phyloP scores from a whole-genome alignment of 345 rosid genomes.

The Populus simonii region DNA sequence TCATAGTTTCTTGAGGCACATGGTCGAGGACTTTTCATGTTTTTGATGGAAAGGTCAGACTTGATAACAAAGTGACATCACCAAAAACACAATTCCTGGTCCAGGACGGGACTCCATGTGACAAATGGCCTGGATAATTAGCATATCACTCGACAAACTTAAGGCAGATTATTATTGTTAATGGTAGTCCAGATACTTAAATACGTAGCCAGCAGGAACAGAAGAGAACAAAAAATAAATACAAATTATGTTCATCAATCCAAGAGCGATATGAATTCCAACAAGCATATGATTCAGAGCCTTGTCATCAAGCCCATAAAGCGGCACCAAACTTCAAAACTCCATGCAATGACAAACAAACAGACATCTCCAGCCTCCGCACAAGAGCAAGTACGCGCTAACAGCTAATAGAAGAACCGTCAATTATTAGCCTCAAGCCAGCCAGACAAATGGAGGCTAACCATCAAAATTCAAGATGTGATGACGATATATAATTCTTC shows the following conservation, averaged over 20 bases:
- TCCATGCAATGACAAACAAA: background rate
- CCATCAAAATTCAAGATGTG: background rate
- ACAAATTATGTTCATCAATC: background rate
- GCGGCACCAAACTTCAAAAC: background rate
- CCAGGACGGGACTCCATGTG: background rate
- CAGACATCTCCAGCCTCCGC: background rate
- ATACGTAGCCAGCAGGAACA: background rate
- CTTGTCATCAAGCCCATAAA: background rate
- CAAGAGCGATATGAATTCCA: background rate
- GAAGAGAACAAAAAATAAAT: no score
- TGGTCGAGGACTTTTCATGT: no score
- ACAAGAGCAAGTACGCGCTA: background rate
- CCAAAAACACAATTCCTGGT: background rate
- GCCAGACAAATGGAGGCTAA: background rate
- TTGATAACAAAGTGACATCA: background rate
- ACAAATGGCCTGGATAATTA: background rate
- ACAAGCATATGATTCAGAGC: background rate
- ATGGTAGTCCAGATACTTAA: background rate
- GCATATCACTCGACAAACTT: no score
- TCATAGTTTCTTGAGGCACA: background rate
- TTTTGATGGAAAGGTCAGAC: background rate
- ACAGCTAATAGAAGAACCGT: slow-evolving; percentile 8
- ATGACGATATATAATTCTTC: background rate
- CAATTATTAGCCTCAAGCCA: background rate
- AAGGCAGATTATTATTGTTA: no score